These are phyloP conservation scores for Pseudoturritis turrita DNA, from an alignment of 345 rosid genomes.

Conservation along the genomic window DNA sequence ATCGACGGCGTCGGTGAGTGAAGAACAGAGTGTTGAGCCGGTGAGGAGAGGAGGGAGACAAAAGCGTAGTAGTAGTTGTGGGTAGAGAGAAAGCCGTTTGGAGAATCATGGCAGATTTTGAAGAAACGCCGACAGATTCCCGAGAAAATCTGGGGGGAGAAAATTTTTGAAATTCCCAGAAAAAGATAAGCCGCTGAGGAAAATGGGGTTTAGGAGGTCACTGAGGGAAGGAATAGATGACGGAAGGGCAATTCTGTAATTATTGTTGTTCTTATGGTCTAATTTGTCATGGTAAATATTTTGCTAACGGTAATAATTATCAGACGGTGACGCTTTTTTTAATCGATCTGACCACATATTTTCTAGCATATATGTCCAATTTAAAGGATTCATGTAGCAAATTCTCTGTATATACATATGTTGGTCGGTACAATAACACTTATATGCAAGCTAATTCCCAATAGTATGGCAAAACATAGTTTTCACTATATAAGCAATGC, in stretches of 20 bases:
- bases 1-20: slow-evolving; percentile 42
- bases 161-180: slow-evolving; percentile 6
- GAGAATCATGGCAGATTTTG: slow-evolving; percentile 33
- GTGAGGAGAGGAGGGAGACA: slow-evolving; percentile 49
- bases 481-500: neutral
- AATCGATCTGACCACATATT: too few species aligned
- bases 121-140: slow-evolving; percentile 5
- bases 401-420: too few species aligned
- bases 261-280: neutral
- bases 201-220: neutral
- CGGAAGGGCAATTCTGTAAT: slow-evolving; percentile 12
- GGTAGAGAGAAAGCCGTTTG: slow-evolving; percentile 45
- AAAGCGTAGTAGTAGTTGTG: slow-evolving; percentile 32
- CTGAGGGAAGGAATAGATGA: neutral
- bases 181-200: slow-evolving; percentile 23
- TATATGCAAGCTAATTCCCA: neutral
- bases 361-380: too few species aligned
- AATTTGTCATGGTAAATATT: neutral
- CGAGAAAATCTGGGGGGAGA: slow-evolving; percentile 13
- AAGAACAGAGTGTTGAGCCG: slow-evolving; percentile 73
- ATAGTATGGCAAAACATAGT: neutral
- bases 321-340: neutral
- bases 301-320: neutral
- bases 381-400: too few species aligned
- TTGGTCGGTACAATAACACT: neutral